Percentiles rank a stretch among this genome's conserved stretches.
These are phyloP conservation scores for Camellia sinensis DNA, from an alignment of 148 eudicot genomes.

Conservation along the genomic window DNA sequence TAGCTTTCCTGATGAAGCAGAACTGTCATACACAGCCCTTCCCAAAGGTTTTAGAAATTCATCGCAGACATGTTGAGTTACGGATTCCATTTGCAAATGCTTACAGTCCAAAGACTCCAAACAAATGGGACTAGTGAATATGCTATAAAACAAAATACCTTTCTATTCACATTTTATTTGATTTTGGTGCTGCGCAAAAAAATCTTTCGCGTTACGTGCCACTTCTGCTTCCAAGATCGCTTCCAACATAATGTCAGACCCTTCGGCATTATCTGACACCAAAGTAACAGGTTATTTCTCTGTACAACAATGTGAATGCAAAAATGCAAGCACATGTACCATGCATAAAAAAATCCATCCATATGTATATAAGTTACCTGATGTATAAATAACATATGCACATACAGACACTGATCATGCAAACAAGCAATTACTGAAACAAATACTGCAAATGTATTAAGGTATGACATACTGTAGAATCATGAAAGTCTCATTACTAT, in stretches of 20 bases:
- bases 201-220: slow-evolving; percentile 87
- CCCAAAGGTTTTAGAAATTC: background rate
- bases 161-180: slow-evolving; percentile 41
- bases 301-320: background rate
- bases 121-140: background rate
- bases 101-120: background rate
- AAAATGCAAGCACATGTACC: background rate
- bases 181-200: slow-evolving; percentile 65
- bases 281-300: slow-evolving; percentile 16
- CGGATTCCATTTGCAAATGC: background rate
- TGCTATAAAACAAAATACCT: background rate
- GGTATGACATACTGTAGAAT: background rate
- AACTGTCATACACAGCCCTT: background rate
- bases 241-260: slow-evolving; percentile 86
- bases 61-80: background rate
- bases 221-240: slow-evolving; percentile 91
- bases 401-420: background rate
- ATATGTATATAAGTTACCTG: background rate
- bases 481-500: background rate
- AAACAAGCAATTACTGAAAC: slow-evolving; percentile 8
- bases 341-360: background rate
- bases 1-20: background rate
- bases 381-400: background rate
- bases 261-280: slow-evolving; percentile 57
- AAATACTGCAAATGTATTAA: background rate